Percentiles rank a stretch among this genome's conserved stretches.
These are phyloP conservation scores for Mycena pura DNA, from an alignment of 768 basidiomycete species.

Conservation along the genomic window DNA sequence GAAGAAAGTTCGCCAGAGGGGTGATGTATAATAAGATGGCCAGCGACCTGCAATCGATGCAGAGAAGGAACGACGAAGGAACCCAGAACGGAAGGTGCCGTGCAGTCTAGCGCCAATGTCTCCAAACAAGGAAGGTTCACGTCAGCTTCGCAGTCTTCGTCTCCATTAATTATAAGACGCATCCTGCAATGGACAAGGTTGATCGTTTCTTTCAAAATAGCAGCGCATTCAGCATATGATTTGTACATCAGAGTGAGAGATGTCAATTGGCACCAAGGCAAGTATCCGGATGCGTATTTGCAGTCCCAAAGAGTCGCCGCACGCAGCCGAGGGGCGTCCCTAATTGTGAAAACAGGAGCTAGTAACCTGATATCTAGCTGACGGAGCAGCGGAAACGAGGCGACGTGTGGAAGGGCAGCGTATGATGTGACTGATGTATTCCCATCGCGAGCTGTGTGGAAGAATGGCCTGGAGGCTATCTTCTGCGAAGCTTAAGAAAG, in stretches of 20 bases:
- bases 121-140: neutral
- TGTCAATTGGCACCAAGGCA: slow-evolving; percentile 5
- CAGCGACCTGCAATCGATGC: neutral
- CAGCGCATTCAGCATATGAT: neutral
- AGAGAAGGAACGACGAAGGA: neutral
- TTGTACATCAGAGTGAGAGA: neutral
- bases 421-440: neutral
- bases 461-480: neutral
- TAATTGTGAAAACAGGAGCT: neutral
- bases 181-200: neutral
- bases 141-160: neutral
- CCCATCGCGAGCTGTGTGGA: neutral
- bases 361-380: neutral
- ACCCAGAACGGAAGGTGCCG: neutral
- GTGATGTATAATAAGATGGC: neutral
- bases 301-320: neutral
- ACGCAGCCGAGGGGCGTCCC: neutral
- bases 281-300: too few relatives aligned
- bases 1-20: neutral
- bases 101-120: neutral
- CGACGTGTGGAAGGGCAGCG: neutral
- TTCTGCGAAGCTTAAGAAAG: too few relatives aligned
- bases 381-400: neutral
- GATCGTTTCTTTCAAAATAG: neutral
- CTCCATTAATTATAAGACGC: neutral